These are phyloP conservation scores for Botrytis aclada DNA, from an alignment of 2,329 filamentous ascomycete genomes.

Conservation along the genomic window DNA sequence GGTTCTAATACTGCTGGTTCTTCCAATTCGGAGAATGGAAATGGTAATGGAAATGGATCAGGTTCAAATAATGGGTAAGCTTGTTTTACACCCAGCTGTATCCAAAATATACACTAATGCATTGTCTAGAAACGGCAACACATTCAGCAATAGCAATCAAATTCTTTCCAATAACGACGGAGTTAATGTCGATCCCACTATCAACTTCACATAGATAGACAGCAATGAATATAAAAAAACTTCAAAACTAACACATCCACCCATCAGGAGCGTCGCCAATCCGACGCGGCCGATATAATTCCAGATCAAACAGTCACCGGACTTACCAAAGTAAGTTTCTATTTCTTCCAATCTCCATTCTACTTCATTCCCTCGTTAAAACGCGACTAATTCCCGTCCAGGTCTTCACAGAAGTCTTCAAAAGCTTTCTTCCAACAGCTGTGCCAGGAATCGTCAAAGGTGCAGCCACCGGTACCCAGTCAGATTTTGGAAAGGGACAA, in stretches of 20 bases:
- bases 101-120: background rate
- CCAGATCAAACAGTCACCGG: background rate
- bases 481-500: background rate
- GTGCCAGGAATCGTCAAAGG: background rate
- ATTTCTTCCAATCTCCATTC: background rate
- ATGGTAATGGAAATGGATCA: background rate
- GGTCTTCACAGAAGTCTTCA: background rate
- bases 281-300: background rate
- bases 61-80: background rate
- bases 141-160: slow-evolving; percentile 2
- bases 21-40: background rate
- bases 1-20: background rate
- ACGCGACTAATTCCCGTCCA: no score
- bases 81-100: background rate
- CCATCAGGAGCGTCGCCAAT: slow-evolving; percentile 3
- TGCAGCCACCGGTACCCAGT: background rate
- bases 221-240: background rate
- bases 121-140: background rate
- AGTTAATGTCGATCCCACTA: background rate
- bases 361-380: background rate
- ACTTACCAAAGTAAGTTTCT: background rate
- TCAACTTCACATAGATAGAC: background rate
- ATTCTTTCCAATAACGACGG: background rate
- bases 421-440: background rate
- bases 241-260: background rate